Percentiles rank a stretch among this genome's conserved stretches.
Evolutionary conservation across 768 basidiomycete species (phyloP).

Genomic region (Amanita subjunquillea): DNA sequence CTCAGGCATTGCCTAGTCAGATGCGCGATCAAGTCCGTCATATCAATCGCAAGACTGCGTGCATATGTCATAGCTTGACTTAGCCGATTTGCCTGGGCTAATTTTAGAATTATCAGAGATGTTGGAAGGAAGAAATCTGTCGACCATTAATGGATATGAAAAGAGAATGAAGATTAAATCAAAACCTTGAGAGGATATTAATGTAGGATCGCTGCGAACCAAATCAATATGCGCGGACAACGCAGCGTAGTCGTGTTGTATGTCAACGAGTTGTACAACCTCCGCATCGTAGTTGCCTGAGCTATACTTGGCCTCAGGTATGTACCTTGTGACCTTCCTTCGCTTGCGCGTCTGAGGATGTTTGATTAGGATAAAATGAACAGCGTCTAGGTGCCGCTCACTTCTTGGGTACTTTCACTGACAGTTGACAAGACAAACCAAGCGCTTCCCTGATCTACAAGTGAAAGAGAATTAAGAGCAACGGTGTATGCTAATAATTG

Average conservation of each 20-base stretch:
- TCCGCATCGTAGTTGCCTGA: conserved; percentile 60
- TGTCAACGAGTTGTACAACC: conserved; percentile 70
- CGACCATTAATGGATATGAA: conserved; percentile 4
- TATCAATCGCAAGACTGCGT: conserved; percentile 67
- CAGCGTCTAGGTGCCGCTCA: conserved; percentile 24
- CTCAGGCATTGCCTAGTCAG: conserved; percentile 74
- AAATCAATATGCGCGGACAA: conserved; percentile 73
- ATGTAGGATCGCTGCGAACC: conserved; percentile 51
- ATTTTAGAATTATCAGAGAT: conserved; percentile 60
- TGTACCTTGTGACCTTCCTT: conserved; percentile 58
- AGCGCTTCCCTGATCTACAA: conserved; percentile 71
- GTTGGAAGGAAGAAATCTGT: conserved; percentile 46
- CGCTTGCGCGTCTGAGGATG: conserved; percentile 52
- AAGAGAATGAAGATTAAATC: conserved; percentile 12
- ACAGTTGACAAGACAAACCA: conserved; percentile 69
- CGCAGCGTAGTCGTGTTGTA: conserved; percentile 68
- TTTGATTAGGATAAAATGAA: conserved; percentile 9
- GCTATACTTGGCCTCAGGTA: conserved; percentile 67
- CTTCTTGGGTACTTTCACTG: conserved; percentile 33
- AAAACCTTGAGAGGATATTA: conserved; percentile 56
- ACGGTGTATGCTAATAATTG: conserved; percentile 76
- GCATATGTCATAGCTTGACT: conserved; percentile 74
- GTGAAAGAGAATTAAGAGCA: conserved; percentile 79
- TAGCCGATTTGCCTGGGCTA: conserved; percentile 72
- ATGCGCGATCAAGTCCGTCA: conserved; percentile 76